A percentile compares a stretch with the other conserved stretches of the same genome.
Conservation (phyloP, 805 yeast species). For the Saturnispora zaruensis region DNA sequence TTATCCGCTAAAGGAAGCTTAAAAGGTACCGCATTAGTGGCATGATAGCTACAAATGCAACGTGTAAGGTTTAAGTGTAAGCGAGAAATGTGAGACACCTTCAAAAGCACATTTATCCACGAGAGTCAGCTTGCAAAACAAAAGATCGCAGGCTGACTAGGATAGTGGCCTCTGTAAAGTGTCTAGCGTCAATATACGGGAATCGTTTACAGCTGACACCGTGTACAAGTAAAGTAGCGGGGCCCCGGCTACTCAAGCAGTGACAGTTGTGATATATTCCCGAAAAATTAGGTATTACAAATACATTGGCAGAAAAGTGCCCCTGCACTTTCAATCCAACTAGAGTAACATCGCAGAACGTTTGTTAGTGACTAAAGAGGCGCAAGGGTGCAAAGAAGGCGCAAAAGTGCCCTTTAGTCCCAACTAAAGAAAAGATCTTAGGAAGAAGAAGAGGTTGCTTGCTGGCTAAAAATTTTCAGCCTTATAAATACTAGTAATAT, state of each 20-base stretch:
- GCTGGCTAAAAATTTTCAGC: not conserved
- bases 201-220: slow-evolving; percentile 45
- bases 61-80: not conserved
- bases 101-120: slow-evolving; percentile 11
- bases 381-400: too few relatives aligned
- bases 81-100: slow-evolving; percentile 8
- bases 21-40: not conserved
- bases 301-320: not conserved
- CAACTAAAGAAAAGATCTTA: too few relatives aligned
- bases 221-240: not conserved
- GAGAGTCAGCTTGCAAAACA: not conserved
- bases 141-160: not conserved
- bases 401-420: too few relatives aligned
- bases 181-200: slow-evolving; percentile 33
- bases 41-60: not conserved
- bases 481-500: not conserved
- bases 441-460: not conserved
- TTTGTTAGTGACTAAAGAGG: too few relatives aligned
- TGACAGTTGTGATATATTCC: slow-evolving; percentile 32
- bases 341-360: not conserved
- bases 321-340: not conserved
- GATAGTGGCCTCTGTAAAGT: slow-evolving; percentile 9
- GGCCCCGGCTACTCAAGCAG: not conserved
- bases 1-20: not conserved
- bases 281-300: not conserved